phyloP scores from a whole-genome alignment of 176 grass and related monocot species.

The Juncus inflexus region DNA sequence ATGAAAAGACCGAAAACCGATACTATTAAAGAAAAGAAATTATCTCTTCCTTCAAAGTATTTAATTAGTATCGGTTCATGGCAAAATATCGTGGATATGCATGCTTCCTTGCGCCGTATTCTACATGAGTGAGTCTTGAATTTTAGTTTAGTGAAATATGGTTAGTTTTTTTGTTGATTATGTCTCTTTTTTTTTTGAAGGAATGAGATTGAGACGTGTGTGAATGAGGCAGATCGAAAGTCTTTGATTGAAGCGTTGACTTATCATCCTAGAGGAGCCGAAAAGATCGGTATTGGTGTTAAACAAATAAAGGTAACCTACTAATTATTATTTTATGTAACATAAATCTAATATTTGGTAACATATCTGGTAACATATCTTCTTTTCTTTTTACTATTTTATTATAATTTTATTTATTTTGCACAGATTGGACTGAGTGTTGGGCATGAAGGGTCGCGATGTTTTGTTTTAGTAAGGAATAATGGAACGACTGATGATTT shows the following conservation, averaged over 20 bases:
- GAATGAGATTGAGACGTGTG: conserved; percentile 45
- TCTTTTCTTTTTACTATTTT: not conserved
- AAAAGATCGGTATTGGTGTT: conserved; percentile 41
- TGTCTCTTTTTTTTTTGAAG: conserved; percentile 34
- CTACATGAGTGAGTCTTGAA: conserved; percentile 60
- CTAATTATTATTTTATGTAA: not conserved
- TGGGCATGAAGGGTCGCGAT: conserved; percentile 23
- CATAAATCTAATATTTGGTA: not conserved
- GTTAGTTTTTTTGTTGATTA: conserved; percentile 11
- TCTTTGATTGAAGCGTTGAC: conserved; percentile 52
- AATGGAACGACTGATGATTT: conserved; percentile 36
- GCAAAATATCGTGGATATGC: conserved; percentile 75
- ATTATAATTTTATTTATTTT: conserved; percentile 3
- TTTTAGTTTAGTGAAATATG: not conserved
- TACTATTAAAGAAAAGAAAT: not conserved
- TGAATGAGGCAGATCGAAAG: conserved; percentile 52
- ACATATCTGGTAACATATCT: not conserved
- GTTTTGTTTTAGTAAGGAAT: conserved; percentile 33
- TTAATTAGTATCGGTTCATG: conserved; percentile 47
- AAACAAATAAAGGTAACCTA: conserved; percentile 42
- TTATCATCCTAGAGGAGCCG: conserved; percentile 42
- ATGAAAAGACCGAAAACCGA: conserved; percentile 10
- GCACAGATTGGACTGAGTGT: conserved; percentile 38
- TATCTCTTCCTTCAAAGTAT: conserved; percentile 27
- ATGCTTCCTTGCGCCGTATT: conserved; percentile 52